Evolutionary conservation across 2,329 filamentous ascomycete genomes (phyloP).

Genomic region (Sporothrix humicola): DNA sequence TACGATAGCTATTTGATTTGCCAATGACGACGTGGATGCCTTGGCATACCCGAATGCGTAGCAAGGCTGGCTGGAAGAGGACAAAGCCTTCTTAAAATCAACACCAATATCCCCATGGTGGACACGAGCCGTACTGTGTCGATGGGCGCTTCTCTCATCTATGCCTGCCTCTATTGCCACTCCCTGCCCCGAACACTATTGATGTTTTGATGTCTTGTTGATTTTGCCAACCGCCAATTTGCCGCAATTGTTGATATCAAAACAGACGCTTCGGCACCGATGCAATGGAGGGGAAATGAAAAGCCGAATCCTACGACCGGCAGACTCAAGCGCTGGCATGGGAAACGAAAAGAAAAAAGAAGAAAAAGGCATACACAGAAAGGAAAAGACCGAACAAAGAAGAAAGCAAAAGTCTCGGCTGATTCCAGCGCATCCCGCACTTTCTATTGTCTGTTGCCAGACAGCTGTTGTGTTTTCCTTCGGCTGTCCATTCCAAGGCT

Average conservation of each 20-base stretch:
- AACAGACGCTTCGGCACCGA: neutral
- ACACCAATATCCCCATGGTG: neutral
- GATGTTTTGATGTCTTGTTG: neutral
- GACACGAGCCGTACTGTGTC: neutral
- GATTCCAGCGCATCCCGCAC: neutral
- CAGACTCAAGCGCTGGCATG: neutral
- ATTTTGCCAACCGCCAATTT: too few species aligned
- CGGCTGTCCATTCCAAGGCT: neutral
- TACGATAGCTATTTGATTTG: neutral
- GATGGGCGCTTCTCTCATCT: neutral
- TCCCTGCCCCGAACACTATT: neutral
- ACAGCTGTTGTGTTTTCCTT: neutral
- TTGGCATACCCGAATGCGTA: neutral
- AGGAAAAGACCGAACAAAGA: neutral
- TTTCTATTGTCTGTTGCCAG: neutral
- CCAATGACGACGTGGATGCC: neutral
- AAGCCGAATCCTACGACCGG: neutral
- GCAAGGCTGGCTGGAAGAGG: neutral
- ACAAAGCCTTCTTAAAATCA: neutral
- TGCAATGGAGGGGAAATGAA: neutral
- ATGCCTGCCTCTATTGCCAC: neutral
- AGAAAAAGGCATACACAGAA: neutral
- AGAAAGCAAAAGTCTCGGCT: neutral
- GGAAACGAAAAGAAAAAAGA: neutral
- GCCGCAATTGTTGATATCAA: neutral